phyloP scores from a whole-genome alignment of 2,329 filamentous ascomycete genomes.

The Neurospora crassa region DNA sequence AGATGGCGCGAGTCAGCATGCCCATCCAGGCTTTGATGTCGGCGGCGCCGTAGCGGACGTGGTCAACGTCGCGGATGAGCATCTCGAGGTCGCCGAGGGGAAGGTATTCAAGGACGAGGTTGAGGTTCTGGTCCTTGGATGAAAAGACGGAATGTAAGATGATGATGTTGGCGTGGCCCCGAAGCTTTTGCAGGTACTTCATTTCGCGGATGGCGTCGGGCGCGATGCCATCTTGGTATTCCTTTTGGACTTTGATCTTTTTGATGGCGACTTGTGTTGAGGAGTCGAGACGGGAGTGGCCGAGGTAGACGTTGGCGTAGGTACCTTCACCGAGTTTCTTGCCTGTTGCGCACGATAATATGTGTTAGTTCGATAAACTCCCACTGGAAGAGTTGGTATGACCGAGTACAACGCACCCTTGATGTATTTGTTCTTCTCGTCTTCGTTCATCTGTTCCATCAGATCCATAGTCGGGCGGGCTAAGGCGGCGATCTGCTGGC shows the following conservation, averaged over 20 bases:
- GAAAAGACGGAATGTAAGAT: constrained; percentile 86
- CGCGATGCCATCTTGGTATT: constrained; percentile 83
- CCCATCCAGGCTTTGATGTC: constrained; percentile 99
- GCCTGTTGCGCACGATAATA: constrained; percentile 37
- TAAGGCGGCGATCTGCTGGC: constrained; percentile 21
- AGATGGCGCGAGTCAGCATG: constrained; percentile 86
- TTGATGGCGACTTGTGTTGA: constrained; percentile 78
- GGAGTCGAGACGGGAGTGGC: constrained; percentile 66
- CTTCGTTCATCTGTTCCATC: constrained; percentile 75
- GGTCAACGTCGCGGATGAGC: constrained; percentile 75
- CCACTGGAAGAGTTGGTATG: not conserved
- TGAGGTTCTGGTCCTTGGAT: constrained; percentile 92
- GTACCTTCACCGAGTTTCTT: constrained; percentile 93
- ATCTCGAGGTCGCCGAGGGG: constrained; percentile 92
- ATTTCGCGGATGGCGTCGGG: constrained; percentile 94
- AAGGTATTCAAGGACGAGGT: constrained; percentile 87
- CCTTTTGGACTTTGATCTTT: constrained; percentile 79
- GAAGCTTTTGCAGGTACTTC: constrained; percentile 87
- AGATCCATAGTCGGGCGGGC: constrained; percentile 40
- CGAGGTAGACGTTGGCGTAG: constrained; percentile 91
- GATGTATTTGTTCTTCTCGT: constrained; percentile 79
- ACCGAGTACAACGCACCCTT: constrained; percentile 44
- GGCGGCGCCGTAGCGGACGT: constrained; percentile 70
- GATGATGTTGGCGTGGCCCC: constrained; percentile 84
- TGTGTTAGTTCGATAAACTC: not conserved